These are phyloP conservation scores for Camillea tinctor DNA, from an alignment of 2,329 filamentous ascomycete genomes.

Conservation along the genomic window DNA sequence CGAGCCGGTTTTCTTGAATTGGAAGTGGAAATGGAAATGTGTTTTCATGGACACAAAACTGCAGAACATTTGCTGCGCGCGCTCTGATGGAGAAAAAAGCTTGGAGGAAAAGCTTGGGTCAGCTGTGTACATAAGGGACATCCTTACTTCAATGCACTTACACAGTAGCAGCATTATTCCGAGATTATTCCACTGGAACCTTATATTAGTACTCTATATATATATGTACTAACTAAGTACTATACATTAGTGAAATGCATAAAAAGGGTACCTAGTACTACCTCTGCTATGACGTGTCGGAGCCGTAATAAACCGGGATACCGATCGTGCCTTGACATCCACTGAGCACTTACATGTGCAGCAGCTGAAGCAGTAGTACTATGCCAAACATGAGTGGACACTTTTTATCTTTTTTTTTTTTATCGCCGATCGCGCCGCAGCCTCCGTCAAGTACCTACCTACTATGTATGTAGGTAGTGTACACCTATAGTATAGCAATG, in stretches of 20 bases:
- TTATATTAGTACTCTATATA: too few species aligned
- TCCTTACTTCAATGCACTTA: too few species aligned
- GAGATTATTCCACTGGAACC: slow-evolving; percentile 11
- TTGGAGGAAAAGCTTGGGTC: slow-evolving; percentile 5
- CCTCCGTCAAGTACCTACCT: background rate
- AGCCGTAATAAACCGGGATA: slow-evolving; percentile 16
- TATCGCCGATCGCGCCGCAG: background rate
- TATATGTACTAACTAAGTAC: too few species aligned
- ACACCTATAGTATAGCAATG: too few species aligned
- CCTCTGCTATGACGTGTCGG: slow-evolving; percentile 19
- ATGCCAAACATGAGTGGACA: background rate
- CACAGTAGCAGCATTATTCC: too few species aligned
- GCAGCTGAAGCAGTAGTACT: too few species aligned
- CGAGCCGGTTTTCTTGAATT: slow-evolving; percentile 1
- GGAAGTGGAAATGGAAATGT: slow-evolving; percentile 16
- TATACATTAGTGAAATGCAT: slow-evolving; percentile 1
- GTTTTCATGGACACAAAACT: slow-evolving; percentile 14
- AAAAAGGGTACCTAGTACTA: too few species aligned
- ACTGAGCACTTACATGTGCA: too few species aligned
- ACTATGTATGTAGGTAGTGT: slow-evolving; percentile 1
- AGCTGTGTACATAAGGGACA: too few species aligned
- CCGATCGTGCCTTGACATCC: slow-evolving; percentile 2
- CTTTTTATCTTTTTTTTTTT: background rate
- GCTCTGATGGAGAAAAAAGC: too few species aligned
- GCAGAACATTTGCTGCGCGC: background rate